phyloP scores from a whole-genome alignment of 164 flowering plant genomes.

The Berberis vulgaris region DNA sequence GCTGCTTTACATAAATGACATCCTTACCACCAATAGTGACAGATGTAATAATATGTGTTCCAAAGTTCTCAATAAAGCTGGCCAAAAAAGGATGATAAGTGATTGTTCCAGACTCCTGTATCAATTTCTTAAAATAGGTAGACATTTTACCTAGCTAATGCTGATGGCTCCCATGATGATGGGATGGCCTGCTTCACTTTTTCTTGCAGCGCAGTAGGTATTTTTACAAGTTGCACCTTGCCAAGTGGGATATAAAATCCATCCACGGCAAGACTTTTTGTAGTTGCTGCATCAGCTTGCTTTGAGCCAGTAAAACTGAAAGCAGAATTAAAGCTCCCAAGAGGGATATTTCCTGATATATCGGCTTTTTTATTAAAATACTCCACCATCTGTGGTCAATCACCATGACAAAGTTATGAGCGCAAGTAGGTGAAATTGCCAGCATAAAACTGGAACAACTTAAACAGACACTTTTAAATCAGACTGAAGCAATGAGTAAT shows the following conservation, averaged over 20 bases:
- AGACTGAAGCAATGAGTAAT: background rate
- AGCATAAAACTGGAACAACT: background rate
- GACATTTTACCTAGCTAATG: conserved; percentile 52
- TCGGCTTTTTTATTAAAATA: conserved; percentile 52
- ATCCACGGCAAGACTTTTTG: conserved; percentile 65
- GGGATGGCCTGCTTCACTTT: conserved; percentile 58
- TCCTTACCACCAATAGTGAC: conserved; percentile 86
- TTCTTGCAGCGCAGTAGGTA: conserved; percentile 37
- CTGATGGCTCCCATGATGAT: conserved; percentile 63
- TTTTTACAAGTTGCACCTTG: conserved; percentile 46
- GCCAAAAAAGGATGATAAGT: conserved; percentile 12
- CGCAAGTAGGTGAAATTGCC: background rate
- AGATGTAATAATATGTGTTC: conserved; percentile 76
- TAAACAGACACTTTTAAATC: background rate
- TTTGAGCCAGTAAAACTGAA: conserved; percentile 65
- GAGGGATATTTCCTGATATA: conserved; percentile 43
- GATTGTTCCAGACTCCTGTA: background rate
- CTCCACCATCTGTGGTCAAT: conserved; percentile 62
- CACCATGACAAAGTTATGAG: conserved; percentile 7
- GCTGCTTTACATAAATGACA: conserved; percentile 71
- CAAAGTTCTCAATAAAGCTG: conserved; percentile 84
- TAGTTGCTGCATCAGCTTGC: conserved; percentile 50
- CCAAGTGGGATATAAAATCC: conserved; percentile 55
- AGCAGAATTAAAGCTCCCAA: conserved; percentile 68
- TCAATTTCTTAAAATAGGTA: background rate